These are phyloP conservation scores for Lentinula edodes DNA, from an alignment of 768 basidiomycete species.

Conservation along the genomic window DNA sequence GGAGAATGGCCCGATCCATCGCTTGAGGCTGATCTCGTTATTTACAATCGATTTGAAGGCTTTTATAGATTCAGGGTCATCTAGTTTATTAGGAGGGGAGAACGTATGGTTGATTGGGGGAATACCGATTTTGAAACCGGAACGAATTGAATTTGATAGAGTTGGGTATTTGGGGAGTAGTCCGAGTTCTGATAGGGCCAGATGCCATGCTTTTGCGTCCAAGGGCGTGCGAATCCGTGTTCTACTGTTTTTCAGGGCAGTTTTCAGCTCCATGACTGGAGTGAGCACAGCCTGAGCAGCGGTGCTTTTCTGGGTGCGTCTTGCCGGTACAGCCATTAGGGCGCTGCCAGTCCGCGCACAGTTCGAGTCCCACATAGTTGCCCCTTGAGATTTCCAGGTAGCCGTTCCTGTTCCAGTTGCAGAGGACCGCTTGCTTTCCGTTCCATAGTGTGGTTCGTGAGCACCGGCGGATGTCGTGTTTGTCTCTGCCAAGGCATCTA, in stretches of 20 bases:
- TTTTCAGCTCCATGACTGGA: slow-evolving; percentile 30
- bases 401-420: slow-evolving; percentile 11
- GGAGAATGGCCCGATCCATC: slow-evolving; percentile 28
- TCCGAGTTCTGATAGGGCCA: slow-evolving; percentile 8
- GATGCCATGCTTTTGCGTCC: slow-evolving; percentile 22
- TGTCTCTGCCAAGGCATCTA: slow-evolving; percentile 26
- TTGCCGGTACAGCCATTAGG: slow-evolving; percentile 17
- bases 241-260: slow-evolving; percentile 29
- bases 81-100: neutral
- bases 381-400: slow-evolving; percentile 10
- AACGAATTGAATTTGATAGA: slow-evolving; percentile 15
- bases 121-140: neutral
- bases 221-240: slow-evolving; percentile 25
- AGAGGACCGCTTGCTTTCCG: slow-evolving; percentile 6
- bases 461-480: slow-evolving; percentile 21
- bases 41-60: slow-evolving; percentile 15
- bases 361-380: slow-evolving; percentile 11
- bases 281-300: slow-evolving; percentile 37
- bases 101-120: neutral
- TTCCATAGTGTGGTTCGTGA: slow-evolving; percentile 16
- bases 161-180: slow-evolving; percentile 20
- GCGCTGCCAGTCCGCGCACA: slow-evolving; percentile 32
- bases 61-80: neutral
- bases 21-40: slow-evolving; percentile 17
- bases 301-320: slow-evolving; percentile 22